These are phyloP conservation scores for Trametes versicolor DNA, from an alignment of 1,284 basidiomycete species.

Conservation along the genomic window DNA sequence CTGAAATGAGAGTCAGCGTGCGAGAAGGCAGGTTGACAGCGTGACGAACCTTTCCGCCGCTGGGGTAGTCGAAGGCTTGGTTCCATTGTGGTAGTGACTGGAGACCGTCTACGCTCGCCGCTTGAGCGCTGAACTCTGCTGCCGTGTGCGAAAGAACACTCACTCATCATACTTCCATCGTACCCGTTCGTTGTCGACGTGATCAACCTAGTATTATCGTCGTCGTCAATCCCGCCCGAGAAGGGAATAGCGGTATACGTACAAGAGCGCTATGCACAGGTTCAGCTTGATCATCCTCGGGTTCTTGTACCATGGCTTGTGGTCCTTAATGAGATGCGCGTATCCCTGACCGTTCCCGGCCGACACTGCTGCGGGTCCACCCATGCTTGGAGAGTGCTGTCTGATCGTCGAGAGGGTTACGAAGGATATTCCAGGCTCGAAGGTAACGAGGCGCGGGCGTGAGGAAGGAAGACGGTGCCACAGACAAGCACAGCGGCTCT, in stretches of 20 bases:
- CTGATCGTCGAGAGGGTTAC: background rate
- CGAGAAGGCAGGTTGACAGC: too few species aligned
- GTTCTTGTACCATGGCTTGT: constrained; percentile 46
- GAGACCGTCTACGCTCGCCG: constrained; percentile 56
- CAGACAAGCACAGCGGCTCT: constrained; percentile 14
- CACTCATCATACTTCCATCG: constrained; percentile 78
- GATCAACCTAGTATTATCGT: constrained; percentile 58
- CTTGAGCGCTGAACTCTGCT: background rate
- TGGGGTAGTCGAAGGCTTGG: constrained; percentile 62
- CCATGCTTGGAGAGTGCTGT: constrained; percentile 30
- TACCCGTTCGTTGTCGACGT: constrained; percentile 80
- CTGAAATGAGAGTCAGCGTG: constrained; percentile 28
- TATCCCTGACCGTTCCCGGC: constrained; percentile 33
- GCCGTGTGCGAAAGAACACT: background rate
- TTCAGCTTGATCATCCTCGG: constrained; percentile 61
- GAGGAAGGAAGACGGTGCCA: constrained; percentile 22
- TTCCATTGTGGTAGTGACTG: constrained; percentile 73
- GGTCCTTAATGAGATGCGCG: constrained; percentile 39
- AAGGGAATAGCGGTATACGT: constrained; percentile 34
- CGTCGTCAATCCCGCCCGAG: background rate
- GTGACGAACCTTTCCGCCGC: constrained; percentile 50
- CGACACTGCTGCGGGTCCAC: constrained; percentile 42
- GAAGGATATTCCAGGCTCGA: constrained; percentile 10
- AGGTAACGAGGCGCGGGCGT: constrained; percentile 9
- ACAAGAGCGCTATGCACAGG: constrained; percentile 72